Evolutionary conservation across 2,329 filamentous ascomycete genomes (phyloP), one percentile per base, ranked within the genome.

Genomic region (Hypoxylon sp.): DNA sequence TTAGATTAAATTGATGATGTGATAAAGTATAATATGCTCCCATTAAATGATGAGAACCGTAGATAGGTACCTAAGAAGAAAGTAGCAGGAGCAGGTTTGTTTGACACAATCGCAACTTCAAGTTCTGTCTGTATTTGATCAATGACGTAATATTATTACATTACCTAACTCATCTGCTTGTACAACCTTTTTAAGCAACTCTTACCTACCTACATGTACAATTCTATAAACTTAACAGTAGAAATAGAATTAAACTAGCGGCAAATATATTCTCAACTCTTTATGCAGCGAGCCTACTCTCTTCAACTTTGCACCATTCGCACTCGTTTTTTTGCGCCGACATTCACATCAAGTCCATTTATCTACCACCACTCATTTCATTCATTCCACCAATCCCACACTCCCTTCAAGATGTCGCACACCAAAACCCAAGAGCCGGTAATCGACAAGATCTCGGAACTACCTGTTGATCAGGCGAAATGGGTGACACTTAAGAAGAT

Each of bases 401-500:
- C 42, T 29, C 13, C 58, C 44, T 62, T 64, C 60, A 63, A 59
- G 47, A 74, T 73, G 71, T 65, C 71, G 20, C 55, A 61, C 38
- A 71, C 13, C 7, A 54, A 74, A 56, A 70, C 69, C 9, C 75
- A 77, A 59, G 71, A 75, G 43, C 78, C 78, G 7, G 66, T 69
- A 61, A 75, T 80, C 63, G 75, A 71, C 48, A 67, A 69, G 40
- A 63, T 80, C 45, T 71, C 76, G 8, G 74, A 79, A 20, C 73
- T 84, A 11, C 70, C 75, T 45, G 70, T 75, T 12, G 65, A 69
- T n/a, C 75, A 83, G 50, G 76, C 81, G 0, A 80, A 77, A 67
- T 84, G 81, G 80, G 71, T 82, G 23, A 75, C 79, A 35, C 77
- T 84, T 45, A 73, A 79, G 51, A 79, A 78, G 55, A 77, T 84